Evolutionary conservation across 805 yeast genomes (phyloP).

Genomic region (Ogataea thermomethanolica): DNA sequence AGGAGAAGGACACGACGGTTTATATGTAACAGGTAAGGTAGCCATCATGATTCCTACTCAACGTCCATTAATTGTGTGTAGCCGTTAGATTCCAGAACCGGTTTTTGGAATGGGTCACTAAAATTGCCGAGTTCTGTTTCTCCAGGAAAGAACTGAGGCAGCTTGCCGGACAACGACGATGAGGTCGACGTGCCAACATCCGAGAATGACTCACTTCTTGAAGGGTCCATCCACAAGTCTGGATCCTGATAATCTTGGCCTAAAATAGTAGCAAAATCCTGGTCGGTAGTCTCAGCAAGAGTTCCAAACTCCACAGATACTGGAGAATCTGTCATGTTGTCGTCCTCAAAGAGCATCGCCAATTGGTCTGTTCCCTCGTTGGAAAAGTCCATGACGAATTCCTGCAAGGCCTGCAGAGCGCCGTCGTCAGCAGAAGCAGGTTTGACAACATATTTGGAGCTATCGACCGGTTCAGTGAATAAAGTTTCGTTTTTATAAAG

Average conservation of each 20-base stretch:
- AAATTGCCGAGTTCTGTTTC: background rate
- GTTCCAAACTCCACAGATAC: conserved; percentile 2
- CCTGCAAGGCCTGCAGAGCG: too few species aligned
- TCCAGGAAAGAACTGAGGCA: background rate
- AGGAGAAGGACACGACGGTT: background rate
- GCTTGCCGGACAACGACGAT: conserved; percentile 1
- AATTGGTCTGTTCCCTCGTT: background rate
- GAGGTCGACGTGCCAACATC: background rate
- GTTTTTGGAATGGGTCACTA: background rate
- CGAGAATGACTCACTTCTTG: background rate
- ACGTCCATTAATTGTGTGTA: conserved; percentile 3
- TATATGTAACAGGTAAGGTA: too few species aligned
- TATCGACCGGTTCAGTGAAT: too few species aligned
- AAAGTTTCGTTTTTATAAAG: conserved; percentile 4
- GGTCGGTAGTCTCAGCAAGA: conserved; percentile 2
- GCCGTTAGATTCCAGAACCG: background rate
- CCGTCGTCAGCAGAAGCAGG: too few species aligned
- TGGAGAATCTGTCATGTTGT: conserved; percentile 9
- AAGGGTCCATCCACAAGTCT: conserved; percentile 2
- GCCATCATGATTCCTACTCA: background rate
- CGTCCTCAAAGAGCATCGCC: background rate
- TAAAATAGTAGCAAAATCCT: conserved; percentile 2
- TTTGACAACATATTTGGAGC: too few species aligned
- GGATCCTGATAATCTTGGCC: background rate
- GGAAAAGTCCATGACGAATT: background rate